Evolutionary conservation across 495 filamentous ascomycete species (phyloP).

Genomic region (Chaetomium cochliodes): DNA sequence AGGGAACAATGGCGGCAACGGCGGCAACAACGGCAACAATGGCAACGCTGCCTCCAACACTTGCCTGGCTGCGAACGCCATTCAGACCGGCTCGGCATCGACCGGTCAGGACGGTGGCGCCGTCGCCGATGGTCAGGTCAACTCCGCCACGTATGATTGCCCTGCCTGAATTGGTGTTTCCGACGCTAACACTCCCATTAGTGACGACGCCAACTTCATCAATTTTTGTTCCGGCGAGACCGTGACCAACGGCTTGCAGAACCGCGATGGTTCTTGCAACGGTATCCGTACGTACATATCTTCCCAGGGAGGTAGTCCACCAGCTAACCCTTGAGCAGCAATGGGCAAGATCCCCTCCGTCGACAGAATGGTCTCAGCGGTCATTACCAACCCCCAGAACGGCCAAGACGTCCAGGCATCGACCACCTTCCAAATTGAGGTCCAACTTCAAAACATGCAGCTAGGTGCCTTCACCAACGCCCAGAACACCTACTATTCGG

Average conservation of each 20-base stretch:
- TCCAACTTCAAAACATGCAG: constrained; percentile 60
- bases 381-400: constrained; percentile 57
- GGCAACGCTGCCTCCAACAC: constrained; percentile 26
- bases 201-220: constrained; percentile 62
- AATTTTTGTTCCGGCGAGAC: constrained; percentile 66
- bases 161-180: neutral
- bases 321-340: constrained; percentile 41
- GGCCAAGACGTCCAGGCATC: constrained; percentile 48
- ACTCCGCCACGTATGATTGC: constrained; percentile 53
- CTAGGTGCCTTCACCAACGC: constrained; percentile 68
- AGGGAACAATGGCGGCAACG: constrained; percentile 17
- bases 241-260: constrained; percentile 68
- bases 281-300: constrained; percentile 57
- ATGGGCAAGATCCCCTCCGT: constrained; percentile 71
- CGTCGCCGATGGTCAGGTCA: constrained; percentile 50
- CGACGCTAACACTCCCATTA: constrained; percentile 21
- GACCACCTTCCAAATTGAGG: constrained; percentile 56
- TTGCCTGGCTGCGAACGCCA: constrained; percentile 45
- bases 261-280: constrained; percentile 67
- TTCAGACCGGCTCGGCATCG: constrained; percentile 51
- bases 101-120: constrained; percentile 34
- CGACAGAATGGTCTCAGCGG: constrained; percentile 64
- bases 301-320: neutral
- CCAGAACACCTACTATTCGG: constrained; percentile 62
- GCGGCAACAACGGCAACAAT: constrained; percentile 26